phyloP scores from a whole-genome alignment of 139 green algal genomes.

The Gonium pectorale region DNA sequence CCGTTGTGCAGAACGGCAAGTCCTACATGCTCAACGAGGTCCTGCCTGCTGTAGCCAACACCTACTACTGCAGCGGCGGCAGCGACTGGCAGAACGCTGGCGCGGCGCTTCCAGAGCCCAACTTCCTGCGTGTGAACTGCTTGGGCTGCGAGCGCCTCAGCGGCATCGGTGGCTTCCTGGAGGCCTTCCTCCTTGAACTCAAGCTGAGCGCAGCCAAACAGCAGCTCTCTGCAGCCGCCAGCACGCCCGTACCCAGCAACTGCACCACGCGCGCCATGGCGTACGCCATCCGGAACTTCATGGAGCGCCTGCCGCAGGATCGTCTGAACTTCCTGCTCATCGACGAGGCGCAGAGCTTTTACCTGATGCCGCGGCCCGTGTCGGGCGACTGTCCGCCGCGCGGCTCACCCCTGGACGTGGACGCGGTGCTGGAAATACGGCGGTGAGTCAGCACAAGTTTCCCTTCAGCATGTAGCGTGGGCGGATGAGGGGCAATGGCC shows the following conservation, averaged over 20 bases:
- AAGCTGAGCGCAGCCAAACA: not conserved
- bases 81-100: not conserved
- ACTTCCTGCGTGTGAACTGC: slow-evolving; percentile 27
- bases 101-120: not conserved
- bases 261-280: not conserved
- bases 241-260: not conserved
- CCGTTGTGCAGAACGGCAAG: slow-evolving; percentile 26
- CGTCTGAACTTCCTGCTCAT: slow-evolving; percentile 19
- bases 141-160: not conserved
- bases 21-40: slow-evolving; percentile 34
- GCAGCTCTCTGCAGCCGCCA: slow-evolving; percentile 17
- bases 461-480: not conserved
- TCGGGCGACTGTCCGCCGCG: not conserved
- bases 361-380: slow-evolving; percentile 1
- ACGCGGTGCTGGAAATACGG: slow-evolving; percentile 12
- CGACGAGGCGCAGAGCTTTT: slow-evolving; percentile 30
- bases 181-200: not conserved
- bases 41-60: slow-evolving; percentile 23
- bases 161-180: not conserved
- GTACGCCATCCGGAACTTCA: not conserved
- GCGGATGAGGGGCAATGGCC: not conserved
- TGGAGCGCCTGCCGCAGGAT: slow-evolving; percentile 12
- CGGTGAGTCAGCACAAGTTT: not conserved
- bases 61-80: slow-evolving; percentile 4
- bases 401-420: slow-evolving; percentile 2